Conservation (phyloP, 2,329 filamentous ascomycete genomes). For the Ophiognomonia clavigignenti-juglandacearum region DNA sequence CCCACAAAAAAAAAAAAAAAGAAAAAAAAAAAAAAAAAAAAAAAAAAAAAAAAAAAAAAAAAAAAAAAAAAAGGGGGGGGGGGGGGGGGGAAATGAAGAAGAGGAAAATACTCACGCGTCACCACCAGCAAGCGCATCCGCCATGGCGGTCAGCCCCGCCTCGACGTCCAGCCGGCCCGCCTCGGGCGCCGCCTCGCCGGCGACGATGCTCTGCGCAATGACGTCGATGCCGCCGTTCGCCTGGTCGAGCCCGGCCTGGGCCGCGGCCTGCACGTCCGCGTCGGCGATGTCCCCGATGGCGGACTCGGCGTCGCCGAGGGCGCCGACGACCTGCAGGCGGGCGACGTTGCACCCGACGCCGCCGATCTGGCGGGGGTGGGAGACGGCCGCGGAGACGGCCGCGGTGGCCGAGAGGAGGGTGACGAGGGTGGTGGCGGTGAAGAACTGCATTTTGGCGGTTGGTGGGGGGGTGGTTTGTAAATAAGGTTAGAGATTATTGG, state of each 20-base stretch:
- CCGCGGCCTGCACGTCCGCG: background rate
- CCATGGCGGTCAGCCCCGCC: conserved; percentile 5
- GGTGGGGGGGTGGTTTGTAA: too few species aligned
- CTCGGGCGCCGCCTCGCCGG: background rate
- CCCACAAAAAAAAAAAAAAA: too few species aligned
- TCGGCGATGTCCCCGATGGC: conserved; percentile 1
- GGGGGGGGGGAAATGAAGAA: too few species aligned
- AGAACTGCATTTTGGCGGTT: too few species aligned
- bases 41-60: too few species aligned
- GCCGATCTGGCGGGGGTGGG: conserved; percentile 3
- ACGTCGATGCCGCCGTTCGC: conserved; percentile 3
- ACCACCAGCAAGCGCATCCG: background rate
- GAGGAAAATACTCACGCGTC: background rate
- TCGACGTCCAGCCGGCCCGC: background rate
- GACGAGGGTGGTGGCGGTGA: too few species aligned
- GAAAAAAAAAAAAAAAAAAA: too few species aligned
- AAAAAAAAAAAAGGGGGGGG: too few species aligned
- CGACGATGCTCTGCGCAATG: background rate
- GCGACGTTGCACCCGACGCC: conserved; percentile 5
- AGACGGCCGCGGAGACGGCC: background rate
- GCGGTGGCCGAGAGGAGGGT: conserved; percentile 1
- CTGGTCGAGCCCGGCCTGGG: conserved; percentile 5
- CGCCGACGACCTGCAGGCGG: background rate
- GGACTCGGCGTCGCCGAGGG: background rate
- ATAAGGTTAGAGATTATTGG: too few species aligned